Evolutionary conservation across 2,329 filamentous ascomycete genomes (phyloP).

Genomic region (Fusarium staphyleae): DNA sequence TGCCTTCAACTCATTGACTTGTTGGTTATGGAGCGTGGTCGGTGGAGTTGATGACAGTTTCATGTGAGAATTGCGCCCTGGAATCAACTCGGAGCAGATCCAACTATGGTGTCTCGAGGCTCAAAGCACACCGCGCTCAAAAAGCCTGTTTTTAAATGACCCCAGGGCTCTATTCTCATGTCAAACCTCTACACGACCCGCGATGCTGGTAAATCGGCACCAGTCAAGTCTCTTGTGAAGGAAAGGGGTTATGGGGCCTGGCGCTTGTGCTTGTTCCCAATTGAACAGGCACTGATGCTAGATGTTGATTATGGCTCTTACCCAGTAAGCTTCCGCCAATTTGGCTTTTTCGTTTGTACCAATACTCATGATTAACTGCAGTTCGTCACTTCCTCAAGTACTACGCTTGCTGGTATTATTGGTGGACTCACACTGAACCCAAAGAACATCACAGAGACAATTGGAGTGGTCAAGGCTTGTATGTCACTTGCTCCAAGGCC

Average conservation of each 20-base stretch:
- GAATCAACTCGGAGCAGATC: constrained; percentile 18
- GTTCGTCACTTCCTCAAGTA: constrained; percentile 65
- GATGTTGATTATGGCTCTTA: constrained; percentile 64
- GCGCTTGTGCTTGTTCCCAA: constrained; percentile 27
- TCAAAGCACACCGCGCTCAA: constrained; percentile 10
- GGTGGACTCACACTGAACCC: constrained; percentile 68
- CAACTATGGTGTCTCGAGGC: constrained; percentile 8
- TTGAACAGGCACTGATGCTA: constrained; percentile 62
- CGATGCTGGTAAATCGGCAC: constrained; percentile 11
- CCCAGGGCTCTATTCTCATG: constrained; percentile 14
- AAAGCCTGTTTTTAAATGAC: constrained; percentile 12
- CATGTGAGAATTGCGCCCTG: constrained; percentile 16
- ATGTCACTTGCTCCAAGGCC: constrained; percentile 34
- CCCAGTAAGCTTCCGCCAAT: constrained; percentile 38
- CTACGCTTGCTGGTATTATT: constrained; percentile 61
- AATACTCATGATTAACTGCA: constrained; percentile 28
- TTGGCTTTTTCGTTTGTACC: constrained; percentile 18
- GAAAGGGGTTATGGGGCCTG: constrained; percentile 28
- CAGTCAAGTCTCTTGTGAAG: constrained; percentile 24
- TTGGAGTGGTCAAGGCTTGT: constrained; percentile 75
- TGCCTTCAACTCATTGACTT: constrained; percentile 17
- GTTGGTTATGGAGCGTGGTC: constrained; percentile 12
- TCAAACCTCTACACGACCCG: constrained; percentile 16
- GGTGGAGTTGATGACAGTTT: constrained; percentile 18
- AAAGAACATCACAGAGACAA: constrained; percentile 63